Evolutionary conservation across 306 rosid genomes (phyloP), one percentile per base, ranked within the genome.

Genomic region (Canavalia ensiformis): DNA sequence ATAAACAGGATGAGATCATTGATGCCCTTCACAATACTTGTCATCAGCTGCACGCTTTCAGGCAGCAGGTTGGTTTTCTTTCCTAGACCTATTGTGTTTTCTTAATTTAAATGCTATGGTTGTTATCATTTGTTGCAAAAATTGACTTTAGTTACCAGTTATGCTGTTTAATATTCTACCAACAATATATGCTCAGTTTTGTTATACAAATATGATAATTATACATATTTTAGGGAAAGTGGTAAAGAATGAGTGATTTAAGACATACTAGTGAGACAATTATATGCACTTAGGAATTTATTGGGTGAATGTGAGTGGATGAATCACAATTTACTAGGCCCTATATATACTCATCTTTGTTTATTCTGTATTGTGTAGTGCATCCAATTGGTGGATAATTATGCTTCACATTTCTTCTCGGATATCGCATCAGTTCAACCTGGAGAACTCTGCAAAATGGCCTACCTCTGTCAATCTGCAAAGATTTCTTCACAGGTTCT

Each of bases 381-480:
- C 88, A 2, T 64, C 31, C 77, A 72, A 70, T 59, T 89, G 87
- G 98, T 93, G 89, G 90, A 93, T 83, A 31, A 84, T 39, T 92
- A 95, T 82, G 89, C 87, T 77, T 84, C 94, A 68, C 86, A 82
- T 51, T 84, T 95, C 93, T 93, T 95, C 89, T 75, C 60, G 45
- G 84, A 90, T 91, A 45, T 88, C 46, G 79, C 93, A 84, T 68
- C 86, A 30, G 8, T 89, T 73, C 79, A 81, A 66, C 91, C 99
- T 9, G 72, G 51, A 75, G 82, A 80, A 35, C 82, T 95, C 66
- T 93, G 99, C 84, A 81, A 54, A 78, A 83, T 60, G 79, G 75
- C 75, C 68, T 46, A 76, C 80, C 83, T 93, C 45, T 95, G 99
- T 63, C 71, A 86, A 66, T 60, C 89, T 81, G 88, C 74, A 9